A percentile compares a stretch with the other conserved stretches of the same genome.
These are phyloP conservation scores for Naganishia kalamii DNA, from an alignment of 768 basidiomycete species.

Conservation along the genomic window DNA sequence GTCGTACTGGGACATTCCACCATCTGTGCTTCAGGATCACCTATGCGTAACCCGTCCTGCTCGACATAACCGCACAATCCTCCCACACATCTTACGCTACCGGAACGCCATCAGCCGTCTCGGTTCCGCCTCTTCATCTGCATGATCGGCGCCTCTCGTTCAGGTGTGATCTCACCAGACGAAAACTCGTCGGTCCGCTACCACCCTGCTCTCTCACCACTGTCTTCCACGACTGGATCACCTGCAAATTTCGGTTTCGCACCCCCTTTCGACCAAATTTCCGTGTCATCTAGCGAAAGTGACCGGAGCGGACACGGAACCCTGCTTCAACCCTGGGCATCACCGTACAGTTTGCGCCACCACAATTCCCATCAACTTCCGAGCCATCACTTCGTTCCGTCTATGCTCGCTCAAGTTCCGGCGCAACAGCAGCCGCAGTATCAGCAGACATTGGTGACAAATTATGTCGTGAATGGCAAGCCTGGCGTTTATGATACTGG, in stretches of 20 bases:
- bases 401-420: background rate
- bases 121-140: background rate
- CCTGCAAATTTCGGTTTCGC: background rate
- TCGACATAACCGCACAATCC: background rate
- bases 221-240: background rate
- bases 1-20: no score
- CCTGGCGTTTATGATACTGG: constrained; percentile 1
- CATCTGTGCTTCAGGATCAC: background rate
- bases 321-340: background rate
- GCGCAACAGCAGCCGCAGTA: constrained; percentile 11
- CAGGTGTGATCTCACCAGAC: constrained; percentile 14
- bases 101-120: background rate
- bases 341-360: background rate
- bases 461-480: constrained; percentile 13
- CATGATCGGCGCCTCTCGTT: constrained; percentile 6
- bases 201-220: constrained; percentile 1
- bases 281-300: background rate
- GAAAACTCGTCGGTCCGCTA: background rate
- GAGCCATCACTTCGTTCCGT: background rate
- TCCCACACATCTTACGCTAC: background rate
- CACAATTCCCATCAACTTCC: background rate
- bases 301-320: background rate
- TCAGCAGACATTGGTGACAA: constrained; percentile 11
- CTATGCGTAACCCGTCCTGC: background rate
- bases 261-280: background rate